Evolutionary conservation across 305 asterid species (phyloP).

Genomic region (Withania somnifera): DNA sequence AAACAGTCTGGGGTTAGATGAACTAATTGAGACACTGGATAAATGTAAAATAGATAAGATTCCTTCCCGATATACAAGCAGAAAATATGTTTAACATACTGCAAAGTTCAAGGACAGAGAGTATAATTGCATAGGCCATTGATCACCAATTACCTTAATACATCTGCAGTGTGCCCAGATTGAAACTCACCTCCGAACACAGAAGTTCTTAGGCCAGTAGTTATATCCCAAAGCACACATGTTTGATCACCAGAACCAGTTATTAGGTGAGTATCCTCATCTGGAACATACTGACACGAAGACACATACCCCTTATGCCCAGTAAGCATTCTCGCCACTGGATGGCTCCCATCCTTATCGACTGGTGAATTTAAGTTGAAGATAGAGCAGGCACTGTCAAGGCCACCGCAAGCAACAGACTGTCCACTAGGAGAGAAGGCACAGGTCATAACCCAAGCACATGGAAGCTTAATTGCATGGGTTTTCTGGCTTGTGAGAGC

Average conservation of each 20-base stretch:
- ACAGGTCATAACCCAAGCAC: slow-evolving; percentile 99
- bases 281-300: slow-evolving; percentile 92
- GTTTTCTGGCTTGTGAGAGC: slow-evolving; percentile 98
- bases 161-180: slow-evolving; percentile 96
- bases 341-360: slow-evolving; percentile 77
- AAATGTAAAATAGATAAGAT: neutral
- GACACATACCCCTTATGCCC: slow-evolving; percentile 97
- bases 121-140: neutral
- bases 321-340: slow-evolving; percentile 68
- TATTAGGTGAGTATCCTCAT: slow-evolving; percentile 74
- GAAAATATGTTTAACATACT: neutral
- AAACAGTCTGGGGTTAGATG: slow-evolving; percentile 71
- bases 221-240: slow-evolving; percentile 93
- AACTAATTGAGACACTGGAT: slow-evolving; percentile 72
- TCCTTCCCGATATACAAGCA: neutral
- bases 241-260: slow-evolving; percentile 97
- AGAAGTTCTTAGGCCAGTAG: slow-evolving; percentile 85
- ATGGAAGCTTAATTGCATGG: slow-evolving; percentile 86
- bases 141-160: slow-evolving; percentile 41
- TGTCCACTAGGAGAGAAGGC: slow-evolving; percentile 93
- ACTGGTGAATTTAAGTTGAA: slow-evolving; percentile 81
- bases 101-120: neutral
- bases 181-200: slow-evolving; percentile 98
- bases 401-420: slow-evolving; percentile 96
- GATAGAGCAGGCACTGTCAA: slow-evolving; percentile 89